Percentiles rank a stretch among this genome's conserved stretches.
Conservation (phyloP, 75 land plant species). For the Pinus albicaulis region DNA sequence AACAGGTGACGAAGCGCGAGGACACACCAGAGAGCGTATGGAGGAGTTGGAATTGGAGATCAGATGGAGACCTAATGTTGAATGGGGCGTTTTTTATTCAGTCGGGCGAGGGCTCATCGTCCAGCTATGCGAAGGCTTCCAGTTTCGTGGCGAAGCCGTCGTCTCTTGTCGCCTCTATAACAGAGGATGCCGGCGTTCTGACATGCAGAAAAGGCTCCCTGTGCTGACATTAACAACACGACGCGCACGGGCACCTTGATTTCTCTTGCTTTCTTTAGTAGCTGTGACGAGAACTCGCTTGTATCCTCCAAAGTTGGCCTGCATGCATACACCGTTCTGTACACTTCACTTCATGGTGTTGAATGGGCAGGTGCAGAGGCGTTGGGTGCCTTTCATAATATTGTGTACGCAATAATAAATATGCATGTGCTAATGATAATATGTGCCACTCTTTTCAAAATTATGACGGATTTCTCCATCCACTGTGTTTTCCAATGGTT, state of each 20-base stretch:
- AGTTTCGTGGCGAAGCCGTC: constrained; percentile 60
- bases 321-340: too few species aligned
- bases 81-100: constrained; percentile 81
- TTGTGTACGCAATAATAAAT: not conserved
- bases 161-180: constrained; percentile 36
- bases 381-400: too few species aligned
- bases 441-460: too few species aligned
- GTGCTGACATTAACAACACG: not conserved
- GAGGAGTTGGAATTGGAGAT: constrained; percentile 71
- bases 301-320: too few species aligned
- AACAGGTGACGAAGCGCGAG: constrained; percentile 37
- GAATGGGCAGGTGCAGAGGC: too few species aligned
- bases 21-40: constrained; percentile 48
- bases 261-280: too few species aligned
- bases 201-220: not conserved
- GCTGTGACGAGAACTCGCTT: too few species aligned
- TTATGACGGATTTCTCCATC: too few species aligned
- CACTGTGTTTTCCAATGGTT: too few species aligned
- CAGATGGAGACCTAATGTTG: constrained; percentile 18
- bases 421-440: too few species aligned
- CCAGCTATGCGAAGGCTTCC: not conserved
- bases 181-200: constrained; percentile 54
- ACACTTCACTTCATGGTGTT: too few species aligned
- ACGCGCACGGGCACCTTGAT: too few species aligned
- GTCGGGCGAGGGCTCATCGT: constrained; percentile 52